These are phyloP conservation scores for Calonectria hongkongensis DNA, from an alignment of 2,329 filamentous ascomycete genomes.

Conservation along the genomic window DNA sequence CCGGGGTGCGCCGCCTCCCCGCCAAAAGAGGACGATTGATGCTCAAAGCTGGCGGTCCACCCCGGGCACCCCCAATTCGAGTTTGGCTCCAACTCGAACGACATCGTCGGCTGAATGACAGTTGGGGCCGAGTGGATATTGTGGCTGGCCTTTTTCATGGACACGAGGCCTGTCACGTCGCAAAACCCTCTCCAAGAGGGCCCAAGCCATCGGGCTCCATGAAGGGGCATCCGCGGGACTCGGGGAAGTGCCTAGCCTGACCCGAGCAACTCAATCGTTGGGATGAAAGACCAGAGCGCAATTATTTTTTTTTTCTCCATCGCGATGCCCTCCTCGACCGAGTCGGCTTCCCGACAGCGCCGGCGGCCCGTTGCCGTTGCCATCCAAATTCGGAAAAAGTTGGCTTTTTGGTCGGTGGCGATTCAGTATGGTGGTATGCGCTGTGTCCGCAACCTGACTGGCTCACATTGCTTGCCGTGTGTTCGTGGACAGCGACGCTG, in stretches of 20 bases:
- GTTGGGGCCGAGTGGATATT: slow-evolving; percentile 48
- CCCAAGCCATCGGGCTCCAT: slow-evolving; percentile 24
- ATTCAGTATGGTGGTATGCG: slow-evolving; percentile 9
- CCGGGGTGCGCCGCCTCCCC: slow-evolving; percentile 50
- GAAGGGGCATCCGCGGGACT: slow-evolving; percentile 34
- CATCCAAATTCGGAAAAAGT: slow-evolving; percentile 19
- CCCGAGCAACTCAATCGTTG: slow-evolving; percentile 30
- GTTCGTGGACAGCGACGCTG: slow-evolving; percentile 37
- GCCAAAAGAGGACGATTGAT: slow-evolving; percentile 40
- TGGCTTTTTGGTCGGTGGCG: slow-evolving; percentile 19
- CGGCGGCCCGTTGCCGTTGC: slow-evolving; percentile 32
- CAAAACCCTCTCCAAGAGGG: slow-evolving; percentile 28
- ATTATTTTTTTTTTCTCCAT: not conserved
- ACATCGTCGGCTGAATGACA: slow-evolving; percentile 50
- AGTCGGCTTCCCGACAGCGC: slow-evolving; percentile 28
- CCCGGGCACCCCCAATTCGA: slow-evolving; percentile 43
- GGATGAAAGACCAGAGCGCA: slow-evolving; percentile 5
- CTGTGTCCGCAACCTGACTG: slow-evolving; percentile 9
- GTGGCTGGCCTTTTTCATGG: slow-evolving; percentile 41
- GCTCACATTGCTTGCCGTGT: not conserved
- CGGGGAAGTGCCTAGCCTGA: slow-evolving; percentile 30
- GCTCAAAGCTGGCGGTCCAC: slow-evolving; percentile 42
- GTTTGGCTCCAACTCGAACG: slow-evolving; percentile 43
- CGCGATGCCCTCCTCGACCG: not conserved
- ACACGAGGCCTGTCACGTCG: slow-evolving; percentile 40